Evolutionary conservation across 2,329 filamentous ascomycete genomes (phyloP).

Genomic region (Colletotrichum theobromicola): DNA sequence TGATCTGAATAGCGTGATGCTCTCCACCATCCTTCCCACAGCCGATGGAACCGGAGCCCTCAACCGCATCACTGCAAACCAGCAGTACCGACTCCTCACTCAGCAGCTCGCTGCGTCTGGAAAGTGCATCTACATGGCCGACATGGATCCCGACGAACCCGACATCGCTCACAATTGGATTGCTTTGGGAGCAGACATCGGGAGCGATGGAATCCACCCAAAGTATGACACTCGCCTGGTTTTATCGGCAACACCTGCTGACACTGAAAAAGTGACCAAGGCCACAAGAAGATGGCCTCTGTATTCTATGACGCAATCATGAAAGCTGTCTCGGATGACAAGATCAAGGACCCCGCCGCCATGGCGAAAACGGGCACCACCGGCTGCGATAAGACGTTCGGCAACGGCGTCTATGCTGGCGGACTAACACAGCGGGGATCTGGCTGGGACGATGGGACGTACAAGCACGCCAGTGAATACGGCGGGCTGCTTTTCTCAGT

Average conservation of each 20-base stretch:
- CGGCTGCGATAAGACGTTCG: slow-evolving; percentile 26
- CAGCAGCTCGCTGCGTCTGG: not conserved
- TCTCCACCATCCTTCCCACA: not conserved
- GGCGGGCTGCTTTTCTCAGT: slow-evolving; percentile 23
- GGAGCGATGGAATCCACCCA: not conserved
- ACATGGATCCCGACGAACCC: not conserved
- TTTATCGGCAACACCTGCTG: fast-evolving
- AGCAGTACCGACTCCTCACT: not conserved
- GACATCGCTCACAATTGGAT: not conserved
- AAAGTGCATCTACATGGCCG: not conserved
- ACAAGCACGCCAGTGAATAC: slow-evolving; percentile 26
- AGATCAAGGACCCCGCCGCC: not conserved
- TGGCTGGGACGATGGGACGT: slow-evolving; percentile 33
- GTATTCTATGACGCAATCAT: slow-evolving; percentile 28
- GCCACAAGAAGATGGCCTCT: slow-evolving; percentile 13
- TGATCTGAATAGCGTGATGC: not conserved
- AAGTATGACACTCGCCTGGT: not conserved
- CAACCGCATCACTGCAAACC: not conserved
- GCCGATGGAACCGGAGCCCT: not conserved
- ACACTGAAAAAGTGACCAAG: fast-evolving
- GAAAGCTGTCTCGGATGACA: not conserved
- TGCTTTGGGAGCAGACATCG: not conserved
- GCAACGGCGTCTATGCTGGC: slow-evolving; percentile 25
- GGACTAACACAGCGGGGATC: slow-evolving; percentile 30
- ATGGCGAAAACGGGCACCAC: not conserved